Conservation (phyloP, 208 protist genomes). For the Sergeia podlipaevii region DNA sequence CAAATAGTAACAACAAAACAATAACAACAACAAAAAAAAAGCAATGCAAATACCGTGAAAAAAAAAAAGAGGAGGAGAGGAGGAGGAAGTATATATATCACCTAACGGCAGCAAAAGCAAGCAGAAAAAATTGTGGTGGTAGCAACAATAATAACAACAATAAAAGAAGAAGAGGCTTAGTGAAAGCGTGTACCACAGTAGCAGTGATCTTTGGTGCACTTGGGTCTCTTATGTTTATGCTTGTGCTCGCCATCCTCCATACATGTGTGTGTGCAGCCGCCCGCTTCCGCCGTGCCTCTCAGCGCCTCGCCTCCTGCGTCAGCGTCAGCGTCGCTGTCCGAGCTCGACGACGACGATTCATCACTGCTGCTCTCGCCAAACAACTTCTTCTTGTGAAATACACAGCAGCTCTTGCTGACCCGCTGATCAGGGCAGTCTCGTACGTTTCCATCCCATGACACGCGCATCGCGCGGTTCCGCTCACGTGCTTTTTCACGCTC, state of each 20-base stretch:
- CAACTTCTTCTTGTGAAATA: conserved; percentile 87
- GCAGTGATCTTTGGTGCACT: conserved; percentile 66
- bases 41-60: background rate
- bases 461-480: conserved; percentile 15
- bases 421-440: conserved; percentile 56
- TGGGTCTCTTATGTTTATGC: conserved; percentile 13
- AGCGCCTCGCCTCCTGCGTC: background rate
- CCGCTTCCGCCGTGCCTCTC: background rate
- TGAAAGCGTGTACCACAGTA: conserved; percentile 76
- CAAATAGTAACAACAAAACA: conserved; percentile 11
- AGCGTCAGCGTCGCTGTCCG: conserved; percentile 11
- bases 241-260: background rate
- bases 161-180: conserved; percentile 12
- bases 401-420: conserved; percentile 85
- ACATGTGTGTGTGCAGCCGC: conserved; percentile 6
- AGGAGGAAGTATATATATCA: background rate
- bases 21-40: conserved; percentile 13
- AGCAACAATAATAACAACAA: background rate
- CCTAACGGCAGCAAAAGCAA: background rate
- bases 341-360: conserved; percentile 29
- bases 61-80: background rate
- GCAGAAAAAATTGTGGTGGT: background rate
- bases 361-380: conserved; percentile 85
- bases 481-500: conserved; percentile 1
- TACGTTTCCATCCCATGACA: conserved; percentile 61